Base-by-base conservation (phyloP, 169 alveolate genomes). In the Eimeria mitis region DNA sequence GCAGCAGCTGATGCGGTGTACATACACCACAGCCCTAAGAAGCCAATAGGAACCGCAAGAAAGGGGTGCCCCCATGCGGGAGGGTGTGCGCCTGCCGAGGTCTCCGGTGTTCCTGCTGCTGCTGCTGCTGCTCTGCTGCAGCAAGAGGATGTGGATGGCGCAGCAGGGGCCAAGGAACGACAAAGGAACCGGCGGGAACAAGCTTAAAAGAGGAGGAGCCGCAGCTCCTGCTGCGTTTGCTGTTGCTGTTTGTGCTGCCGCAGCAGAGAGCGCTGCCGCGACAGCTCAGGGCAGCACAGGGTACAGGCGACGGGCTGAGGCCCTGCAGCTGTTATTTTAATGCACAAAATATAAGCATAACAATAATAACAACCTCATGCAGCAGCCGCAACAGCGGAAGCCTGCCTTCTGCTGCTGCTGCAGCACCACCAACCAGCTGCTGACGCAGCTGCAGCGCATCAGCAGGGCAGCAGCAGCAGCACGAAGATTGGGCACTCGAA, bases 41-140 rank as follows among this genome's bases (percentile, higher is more conserved):
- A 42, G 88, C 88, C 88, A 78, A 47, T 78, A 49, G 54, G 61
- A 78, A 49, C 65, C 21, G 88, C 88, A 47, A 78, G 88, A 78
- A 78, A 78, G 49, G 54, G 63, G 21, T 78, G 88, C 88, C 65
- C 65, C 68, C 8, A 47, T 49, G 68, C 7, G 65, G 65, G 88
- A 78, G 88, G 88, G 88, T 78, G 88, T 78, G 88, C 88, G 88
- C 65, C 88, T 78, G 88, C 88, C 54, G 54, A 71, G 83, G 54
- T 71, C 52, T n/a, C 54, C 25, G 83, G 37, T 78, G 88, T 68
- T 44, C 44, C 88, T 14, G 88, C 88, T 49, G 88, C 21, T 78
- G 68, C 61, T 78, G 68, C 61, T 44, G 59, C 88, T 78, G 61
- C 49, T 63, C 73, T 13, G 37, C 47, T 49, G 88, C 37, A 28